Percentiles rank a stretch among this genome's conserved stretches.
Conservation (phyloP, 331 rosid species). For the Phaseolus coccineus region DNA sequence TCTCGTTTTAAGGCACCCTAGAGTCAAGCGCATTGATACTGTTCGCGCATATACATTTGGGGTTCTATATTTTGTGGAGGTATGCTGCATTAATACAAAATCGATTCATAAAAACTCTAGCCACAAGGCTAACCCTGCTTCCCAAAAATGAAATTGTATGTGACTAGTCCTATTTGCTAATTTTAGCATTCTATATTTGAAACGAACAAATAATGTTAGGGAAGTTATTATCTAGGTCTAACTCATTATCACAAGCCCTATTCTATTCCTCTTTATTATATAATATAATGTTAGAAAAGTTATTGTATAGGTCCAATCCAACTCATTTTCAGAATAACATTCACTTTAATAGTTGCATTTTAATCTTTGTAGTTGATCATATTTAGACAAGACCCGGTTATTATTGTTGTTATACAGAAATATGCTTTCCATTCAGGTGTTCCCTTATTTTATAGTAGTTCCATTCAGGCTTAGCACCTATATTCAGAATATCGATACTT, state of each 20-base stretch:
- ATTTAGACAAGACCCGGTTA: neutral
- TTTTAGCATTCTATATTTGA: neutral
- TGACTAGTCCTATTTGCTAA: neutral
- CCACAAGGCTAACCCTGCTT: neutral
- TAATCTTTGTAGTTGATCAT: neutral
- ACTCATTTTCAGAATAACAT: neutral
- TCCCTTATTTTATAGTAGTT: neutral
- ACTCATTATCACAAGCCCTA: neutral
- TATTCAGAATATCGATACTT: neutral
- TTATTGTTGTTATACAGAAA: neutral
- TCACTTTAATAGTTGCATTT: neutral
- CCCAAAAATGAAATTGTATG: neutral
- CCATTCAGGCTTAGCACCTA: neutral
- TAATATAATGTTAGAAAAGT: neutral
- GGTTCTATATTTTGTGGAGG: slow-evolving; percentile 96
- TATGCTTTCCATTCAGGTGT: neutral
- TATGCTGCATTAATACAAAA: slow-evolving; percentile 37
- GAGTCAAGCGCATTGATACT: slow-evolving; percentile 83
- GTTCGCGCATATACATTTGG: slow-evolving; percentile 99
- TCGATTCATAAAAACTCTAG: neutral
- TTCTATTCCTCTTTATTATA: neutral
- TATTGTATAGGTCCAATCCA: neutral
- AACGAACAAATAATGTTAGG: neutral
- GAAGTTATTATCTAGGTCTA: neutral
- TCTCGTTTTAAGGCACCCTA: slow-evolving; percentile 79